phyloP scores from a whole-genome alignment of 1,284 basidiomycete genomes.

The Tilletiaria anomala region DNA sequence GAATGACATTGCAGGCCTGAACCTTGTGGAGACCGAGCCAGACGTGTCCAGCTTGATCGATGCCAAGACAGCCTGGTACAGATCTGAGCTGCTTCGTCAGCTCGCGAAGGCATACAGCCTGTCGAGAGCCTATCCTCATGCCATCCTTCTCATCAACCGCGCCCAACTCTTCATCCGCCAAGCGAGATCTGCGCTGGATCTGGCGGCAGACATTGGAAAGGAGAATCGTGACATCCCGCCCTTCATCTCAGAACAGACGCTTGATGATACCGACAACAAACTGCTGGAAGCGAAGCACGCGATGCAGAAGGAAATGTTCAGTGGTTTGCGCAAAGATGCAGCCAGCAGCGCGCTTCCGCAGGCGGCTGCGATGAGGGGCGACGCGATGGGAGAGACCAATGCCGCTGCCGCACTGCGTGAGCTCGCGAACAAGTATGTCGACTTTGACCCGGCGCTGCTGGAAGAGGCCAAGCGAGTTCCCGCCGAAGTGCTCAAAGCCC shows the following conservation, averaged over 20 bases:
- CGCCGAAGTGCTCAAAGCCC: constrained; percentile 8
- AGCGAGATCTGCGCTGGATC: constrained; percentile 22
- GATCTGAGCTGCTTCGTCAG: constrained; percentile 23
- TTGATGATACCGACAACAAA: constrained; percentile 14
- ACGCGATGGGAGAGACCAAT: background rate
- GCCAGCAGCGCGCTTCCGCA: background rate
- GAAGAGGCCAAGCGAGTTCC: constrained; percentile 12
- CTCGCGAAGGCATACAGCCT: constrained; percentile 27
- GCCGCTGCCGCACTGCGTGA: constrained; percentile 13
- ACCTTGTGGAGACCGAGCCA: constrained; percentile 32
- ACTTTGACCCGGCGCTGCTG: constrained; percentile 25
- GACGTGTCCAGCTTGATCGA: constrained; percentile 34
- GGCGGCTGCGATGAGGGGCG: background rate
- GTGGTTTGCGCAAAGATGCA: constrained; percentile 4
- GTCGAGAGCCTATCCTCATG: constrained; percentile 13
- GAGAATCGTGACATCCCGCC: constrained; percentile 15
- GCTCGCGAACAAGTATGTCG: constrained; percentile 29
- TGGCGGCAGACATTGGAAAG: background rate
- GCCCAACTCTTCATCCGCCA: constrained; percentile 32
- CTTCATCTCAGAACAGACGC: constrained; percentile 4
- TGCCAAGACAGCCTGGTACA: constrained; percentile 33
- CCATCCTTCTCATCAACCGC: constrained; percentile 28
- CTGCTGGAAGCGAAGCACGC: constrained; percentile 10
- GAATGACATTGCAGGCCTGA: constrained; percentile 23
- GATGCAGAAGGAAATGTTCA: constrained; percentile 13